Conservation (phyloP, 192 early-diverging fungal species). For the Coemansia interrupta region DNA sequence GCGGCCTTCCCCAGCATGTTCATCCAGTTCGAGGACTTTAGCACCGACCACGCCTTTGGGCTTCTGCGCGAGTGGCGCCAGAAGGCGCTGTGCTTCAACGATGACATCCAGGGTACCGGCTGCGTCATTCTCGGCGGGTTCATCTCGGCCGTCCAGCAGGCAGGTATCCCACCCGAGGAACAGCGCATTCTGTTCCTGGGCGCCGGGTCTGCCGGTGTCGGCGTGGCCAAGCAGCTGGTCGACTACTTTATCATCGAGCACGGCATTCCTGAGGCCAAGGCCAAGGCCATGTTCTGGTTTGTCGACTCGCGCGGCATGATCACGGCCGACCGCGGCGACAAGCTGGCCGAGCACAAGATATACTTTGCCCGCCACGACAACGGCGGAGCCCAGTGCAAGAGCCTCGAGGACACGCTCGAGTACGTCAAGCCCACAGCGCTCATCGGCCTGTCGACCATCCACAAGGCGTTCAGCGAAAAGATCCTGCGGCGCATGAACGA, state of each 20-base stretch:
- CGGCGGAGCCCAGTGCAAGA: slow-evolving; percentile 68
- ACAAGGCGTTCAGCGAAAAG: slow-evolving; percentile 71
- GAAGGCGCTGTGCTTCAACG: slow-evolving; percentile 86
- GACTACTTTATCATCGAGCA: slow-evolving; percentile 78
- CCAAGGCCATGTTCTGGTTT: slow-evolving; percentile 66
- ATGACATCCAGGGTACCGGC: slow-evolving; percentile 67
- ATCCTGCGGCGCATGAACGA: slow-evolving; percentile 73
- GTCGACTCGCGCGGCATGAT: slow-evolving; percentile 91
- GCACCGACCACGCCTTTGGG: slow-evolving; percentile 88
- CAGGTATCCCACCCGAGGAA: slow-evolving; percentile 62
- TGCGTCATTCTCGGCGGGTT: slow-evolving; percentile 91
- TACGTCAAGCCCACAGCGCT: slow-evolving; percentile 85
- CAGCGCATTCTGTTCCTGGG: slow-evolving; percentile 92
- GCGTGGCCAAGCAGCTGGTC: slow-evolving; percentile 86
- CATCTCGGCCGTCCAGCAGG: slow-evolving; percentile 76
- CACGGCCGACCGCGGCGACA: slow-evolving; percentile 84
- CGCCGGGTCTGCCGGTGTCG: slow-evolving; percentile 91
- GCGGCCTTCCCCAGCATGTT: slow-evolving; percentile 73
- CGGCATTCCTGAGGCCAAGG: slow-evolving; percentile 65
- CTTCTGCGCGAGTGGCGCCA: slow-evolving; percentile 75
- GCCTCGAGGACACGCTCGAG: slow-evolving; percentile 72
- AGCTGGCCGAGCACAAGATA: slow-evolving; percentile 74
- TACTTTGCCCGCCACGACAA: slow-evolving; percentile 89
- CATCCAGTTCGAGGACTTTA: slow-evolving; percentile 97
- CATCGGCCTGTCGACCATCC: slow-evolving; percentile 80